Evolutionary conservation across 306 rosid genomes (phyloP).

Genomic region (Inga oerstediana): DNA sequence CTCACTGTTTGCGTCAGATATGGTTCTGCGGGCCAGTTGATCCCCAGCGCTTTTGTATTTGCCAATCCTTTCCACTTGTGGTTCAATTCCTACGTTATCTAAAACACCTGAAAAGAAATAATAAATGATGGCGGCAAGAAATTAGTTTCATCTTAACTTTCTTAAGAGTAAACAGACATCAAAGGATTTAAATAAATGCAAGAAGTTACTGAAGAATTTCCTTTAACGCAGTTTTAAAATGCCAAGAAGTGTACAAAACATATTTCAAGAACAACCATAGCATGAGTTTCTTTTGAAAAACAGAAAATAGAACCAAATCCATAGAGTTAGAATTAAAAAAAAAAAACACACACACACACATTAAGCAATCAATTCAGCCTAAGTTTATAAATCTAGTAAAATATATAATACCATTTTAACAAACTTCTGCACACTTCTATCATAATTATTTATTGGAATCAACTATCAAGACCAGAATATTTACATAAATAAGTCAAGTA

Average conservation of each 20-base stretch:
- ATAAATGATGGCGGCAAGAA: not conserved
- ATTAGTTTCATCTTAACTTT: conserved; percentile 20
- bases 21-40: conserved; percentile 72
- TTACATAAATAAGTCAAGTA: not conserved
- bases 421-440: not conserved
- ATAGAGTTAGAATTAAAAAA: not conserved
- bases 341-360: not conserved
- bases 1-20: conserved; percentile 82
- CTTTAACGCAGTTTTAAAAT: conserved; percentile 19
- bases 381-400: conserved; percentile 15
- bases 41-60: conserved; percentile 95
- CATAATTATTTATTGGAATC: not conserved
- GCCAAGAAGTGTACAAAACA: conserved; percentile 7
- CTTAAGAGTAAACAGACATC: conserved; percentile 30
- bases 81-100: conserved; percentile 87
- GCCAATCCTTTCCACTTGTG: conserved; percentile 89
- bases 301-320: not conserved
- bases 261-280: not conserved
- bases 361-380: not conserved
- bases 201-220: not conserved
- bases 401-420: not conserved
- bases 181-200: conserved; percentile 4
- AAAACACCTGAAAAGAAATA: conserved; percentile 64
- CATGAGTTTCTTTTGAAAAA: not conserved
- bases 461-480: not conserved